Evolutionary conservation across 2,329 filamentous ascomycete species (phyloP).

Genomic region (Dichotomopilus funicola): DNA sequence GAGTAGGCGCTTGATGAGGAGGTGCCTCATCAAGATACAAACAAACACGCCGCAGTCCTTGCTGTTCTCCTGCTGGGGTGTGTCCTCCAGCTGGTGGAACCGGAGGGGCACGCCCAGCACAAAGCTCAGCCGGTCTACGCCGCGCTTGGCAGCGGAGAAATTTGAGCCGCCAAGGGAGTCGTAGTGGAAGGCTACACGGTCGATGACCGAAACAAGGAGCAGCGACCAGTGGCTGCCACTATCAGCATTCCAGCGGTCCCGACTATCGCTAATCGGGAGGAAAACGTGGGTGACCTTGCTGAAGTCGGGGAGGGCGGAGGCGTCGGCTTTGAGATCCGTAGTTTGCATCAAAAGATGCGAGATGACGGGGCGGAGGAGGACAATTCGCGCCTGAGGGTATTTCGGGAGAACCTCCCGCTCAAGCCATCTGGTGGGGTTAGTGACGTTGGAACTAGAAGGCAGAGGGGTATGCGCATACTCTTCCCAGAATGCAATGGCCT

Average conservation of each 20-base stretch:
- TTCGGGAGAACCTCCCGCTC: conserved; percentile 79
- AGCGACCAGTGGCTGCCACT: conserved; percentile 93
- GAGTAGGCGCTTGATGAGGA: conserved; percentile 79
- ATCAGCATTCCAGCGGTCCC: conserved; percentile 69
- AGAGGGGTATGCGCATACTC: conserved; percentile 53
- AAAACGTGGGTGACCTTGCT: conserved; percentile 81
- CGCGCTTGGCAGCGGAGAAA: conserved; percentile 62
- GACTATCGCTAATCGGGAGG: conserved; percentile 87
- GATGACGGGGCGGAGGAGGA: conserved; percentile 88
- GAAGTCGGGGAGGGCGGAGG: conserved; percentile 74
- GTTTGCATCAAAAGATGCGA: conserved; percentile 83
- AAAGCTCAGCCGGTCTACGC: conserved; percentile 60
- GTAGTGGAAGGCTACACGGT: conserved; percentile 93
- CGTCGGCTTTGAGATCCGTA: conserved; percentile 47
- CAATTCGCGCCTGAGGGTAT: conserved; percentile 77
- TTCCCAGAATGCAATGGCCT: conserved; percentile 98
- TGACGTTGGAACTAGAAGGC: not conserved
- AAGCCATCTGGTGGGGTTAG: conserved; percentile 53
- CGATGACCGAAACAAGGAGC: conserved; percentile 79
- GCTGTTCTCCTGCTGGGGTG: conserved; percentile 84
- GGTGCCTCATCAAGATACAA: conserved; percentile 87
- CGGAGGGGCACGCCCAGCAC: conserved; percentile 62
- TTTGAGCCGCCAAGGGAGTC: conserved; percentile 78
- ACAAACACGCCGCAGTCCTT: conserved; percentile 96
- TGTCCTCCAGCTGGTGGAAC: conserved; percentile 78